Base-by-base conservation (phyloP, 345 rosid species). In the Chamaenerion angustifolium region DNA sequence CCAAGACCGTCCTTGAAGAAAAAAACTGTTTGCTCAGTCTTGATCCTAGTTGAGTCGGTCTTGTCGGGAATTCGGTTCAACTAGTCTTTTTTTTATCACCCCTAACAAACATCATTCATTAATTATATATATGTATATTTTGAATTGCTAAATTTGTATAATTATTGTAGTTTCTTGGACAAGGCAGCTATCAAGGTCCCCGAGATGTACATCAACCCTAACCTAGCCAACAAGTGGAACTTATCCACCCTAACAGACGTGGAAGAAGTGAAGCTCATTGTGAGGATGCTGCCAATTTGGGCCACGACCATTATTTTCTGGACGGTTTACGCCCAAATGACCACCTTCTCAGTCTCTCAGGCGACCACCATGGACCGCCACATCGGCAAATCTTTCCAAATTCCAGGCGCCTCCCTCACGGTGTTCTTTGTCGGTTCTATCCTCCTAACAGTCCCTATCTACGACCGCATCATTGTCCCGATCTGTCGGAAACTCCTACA, bases 291-390 rank as follows among this genome's bases (percentile, higher is more conserved):
- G 54, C 98, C 98, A 6, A 71, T 87, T 13, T 92, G 98, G 98
- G 89, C 83, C 48, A 87, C 98, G 31, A 80, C 74, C 14, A 72
- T 92, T 13, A 77, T 87, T 41, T 92, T 92, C 58, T 86, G 98
- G 98, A 81, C 96, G n/a, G 77, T 86, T 49, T 84, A 92, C 45
- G 98, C 98, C 10, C 98, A 92, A 47, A 69, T 86, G 77, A 80
- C 96, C 6, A 92, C 98, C 16, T 73, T 92, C 58, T 92, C 98
- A 0, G 98, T 92, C 16, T 82, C 93, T 11, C 98, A 92, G 57
- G 87, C 96, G 8, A 67, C 89, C 37, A 86, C 95, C 15, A 75
- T 92, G 96, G 65, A 87, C 77, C 89, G 98, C 66, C 83, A 68
- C 73, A 69, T 92, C 1, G 98, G 98, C 0, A 59, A 27, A 42